Evolutionary conservation across 805 yeast genomes (phyloP), one percentile per base, ranked within the genome.

Genomic region (Ogataea nakhonphanomensis): DNA sequence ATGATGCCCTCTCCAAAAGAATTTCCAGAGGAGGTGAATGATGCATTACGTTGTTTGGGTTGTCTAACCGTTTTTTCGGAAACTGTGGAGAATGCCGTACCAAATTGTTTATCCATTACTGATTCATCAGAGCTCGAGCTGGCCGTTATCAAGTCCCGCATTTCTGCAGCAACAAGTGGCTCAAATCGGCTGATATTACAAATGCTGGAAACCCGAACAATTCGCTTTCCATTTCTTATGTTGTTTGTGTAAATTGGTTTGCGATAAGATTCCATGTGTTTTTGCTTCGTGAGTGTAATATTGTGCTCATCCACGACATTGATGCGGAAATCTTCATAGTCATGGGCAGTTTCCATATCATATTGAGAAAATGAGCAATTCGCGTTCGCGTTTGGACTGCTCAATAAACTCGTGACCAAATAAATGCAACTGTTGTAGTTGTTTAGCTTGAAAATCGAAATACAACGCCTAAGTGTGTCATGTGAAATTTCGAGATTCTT

Each of bases 1-100:
- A 61, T 58, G 17, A 61, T 61, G 5, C 66, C 66, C 39, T 61
- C 66, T 13, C 66, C 66, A 42, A 61, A 61, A 10, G 65, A 61
- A 12, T 57, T 55, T 21, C 66, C 66, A 1, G 64, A 58, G 2
- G 66, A 61, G n/a, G 66, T 61, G 30, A 61, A 58, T 4, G 64
- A 58, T 1, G 65, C 56, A 5, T 49, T 44, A 23, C 55, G 41
- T 29, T 26, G 39, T 17, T 49, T 44, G 22, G 53, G 41, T 33
- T 29, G 39, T 24, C 31, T 28, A 11, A 25, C 31, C 15, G 29
- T 30, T 20, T 33, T 33, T 11, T 26, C 30, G 6, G 34, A 11
- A 5, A 12, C 21, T 5, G 14, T 21, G 2, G 11, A 17, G 7
- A 23, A 15, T 11, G 25, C 24, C 17, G 39, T 36, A 14, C 22